Conservation (phyloP, 306 rosid genomes). For the Ochetophila trinervis region DNA sequence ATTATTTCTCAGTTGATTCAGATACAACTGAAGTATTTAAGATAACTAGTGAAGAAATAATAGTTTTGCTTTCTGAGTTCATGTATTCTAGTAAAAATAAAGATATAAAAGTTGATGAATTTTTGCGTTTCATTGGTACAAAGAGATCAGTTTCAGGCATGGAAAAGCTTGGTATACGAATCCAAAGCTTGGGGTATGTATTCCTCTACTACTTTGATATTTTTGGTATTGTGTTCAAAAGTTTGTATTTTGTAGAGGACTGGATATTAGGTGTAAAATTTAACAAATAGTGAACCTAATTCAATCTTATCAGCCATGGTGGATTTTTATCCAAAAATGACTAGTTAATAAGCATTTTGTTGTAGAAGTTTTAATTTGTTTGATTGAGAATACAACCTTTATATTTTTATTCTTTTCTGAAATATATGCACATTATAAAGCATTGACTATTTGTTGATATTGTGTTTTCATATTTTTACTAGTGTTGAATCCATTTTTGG, state of each 20-base stretch:
- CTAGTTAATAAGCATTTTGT: background rate
- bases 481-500: too few species aligned
- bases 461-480: too few species aligned
- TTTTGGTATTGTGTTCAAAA: background rate
- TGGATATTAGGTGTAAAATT: background rate
- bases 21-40: slow-evolving; percentile 51
- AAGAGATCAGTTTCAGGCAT: slow-evolving; percentile 43
- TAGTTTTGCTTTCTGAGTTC: slow-evolving; percentile 42
- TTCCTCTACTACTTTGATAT: slow-evolving; percentile 12
- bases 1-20: slow-evolving; percentile 58
- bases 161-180: slow-evolving; percentile 74
- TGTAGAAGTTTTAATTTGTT: background rate
- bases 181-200: slow-evolving; percentile 76
- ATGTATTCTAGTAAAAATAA: slow-evolving; percentile 22
- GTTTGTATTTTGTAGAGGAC: background rate
- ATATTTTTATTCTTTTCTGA: too few species aligned
- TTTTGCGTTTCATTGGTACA: slow-evolving; percentile 67
- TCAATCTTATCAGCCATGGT: background rate
- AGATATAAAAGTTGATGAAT: slow-evolving; percentile 46
- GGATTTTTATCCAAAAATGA: background rate
- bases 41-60: slow-evolving; percentile 56
- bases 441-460: too few species aligned
- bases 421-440: too few species aligned
- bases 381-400: too few species aligned
- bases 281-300: background rate